Evolutionary conservation across 2,329 filamentous ascomycete genomes (phyloP).

Genomic region (Lachnellula suecica): DNA sequence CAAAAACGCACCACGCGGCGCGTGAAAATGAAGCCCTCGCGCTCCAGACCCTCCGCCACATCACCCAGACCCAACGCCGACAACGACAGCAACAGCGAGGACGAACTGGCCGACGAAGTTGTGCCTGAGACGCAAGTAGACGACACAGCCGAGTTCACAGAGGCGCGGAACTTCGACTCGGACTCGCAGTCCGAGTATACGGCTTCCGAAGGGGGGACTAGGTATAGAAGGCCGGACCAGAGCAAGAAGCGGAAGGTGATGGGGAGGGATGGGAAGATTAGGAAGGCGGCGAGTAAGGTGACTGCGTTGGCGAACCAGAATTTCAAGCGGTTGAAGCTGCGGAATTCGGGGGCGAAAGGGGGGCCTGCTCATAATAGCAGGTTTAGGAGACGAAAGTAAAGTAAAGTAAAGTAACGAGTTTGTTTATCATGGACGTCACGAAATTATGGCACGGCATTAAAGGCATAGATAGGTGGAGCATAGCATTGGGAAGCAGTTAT

Average conservation of each 20-base stretch:
- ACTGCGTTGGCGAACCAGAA: constrained; percentile 65
- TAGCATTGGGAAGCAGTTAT: background rate
- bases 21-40: constrained; percentile 60
- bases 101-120: constrained; percentile 34
- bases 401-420: too few relatives aligned
- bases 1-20: constrained; percentile 75
- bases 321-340: constrained; percentile 65
- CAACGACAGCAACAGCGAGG: constrained; percentile 36
- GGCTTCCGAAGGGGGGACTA: constrained; percentile 34
- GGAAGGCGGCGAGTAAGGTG: constrained; percentile 57
- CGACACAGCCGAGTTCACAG: constrained; percentile 14
- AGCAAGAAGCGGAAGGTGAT: constrained; percentile 26
- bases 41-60: constrained; percentile 45
- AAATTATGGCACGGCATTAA: background rate
- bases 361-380: constrained; percentile 56
- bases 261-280: constrained; percentile 41
- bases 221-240: constrained; percentile 31
- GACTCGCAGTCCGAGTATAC: constrained; percentile 32
- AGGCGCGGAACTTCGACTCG: constrained; percentile 32
- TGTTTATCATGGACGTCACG: background rate
- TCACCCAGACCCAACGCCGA: constrained; percentile 34
- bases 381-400: constrained; percentile 51
- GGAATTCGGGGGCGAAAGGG: constrained; percentile 61
- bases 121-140: constrained; percentile 26
- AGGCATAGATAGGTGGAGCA: background rate